Evolutionary conservation across 805 yeast species (phyloP), one percentile per base, ranked within the genome.

Genomic region (Lachancea waltii): DNA sequence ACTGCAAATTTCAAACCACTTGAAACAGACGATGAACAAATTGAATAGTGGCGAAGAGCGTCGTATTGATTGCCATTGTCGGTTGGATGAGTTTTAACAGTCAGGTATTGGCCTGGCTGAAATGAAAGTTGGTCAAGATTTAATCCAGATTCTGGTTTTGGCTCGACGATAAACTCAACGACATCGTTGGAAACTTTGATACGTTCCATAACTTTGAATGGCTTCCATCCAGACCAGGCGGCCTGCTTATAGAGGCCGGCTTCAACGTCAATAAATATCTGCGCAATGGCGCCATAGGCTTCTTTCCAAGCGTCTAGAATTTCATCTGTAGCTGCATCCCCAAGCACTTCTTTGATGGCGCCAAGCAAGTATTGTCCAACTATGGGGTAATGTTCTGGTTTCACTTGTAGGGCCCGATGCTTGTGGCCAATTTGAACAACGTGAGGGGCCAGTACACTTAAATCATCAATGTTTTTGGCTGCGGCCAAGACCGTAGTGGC

Each of bases 241-340:
- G 60, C 68, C n/a, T 56, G 50, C 22, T 56, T 48, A 51, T 80
- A 81, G 47, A 67, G 53, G 4, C 58, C 59, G 35, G 58, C 58
- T 58, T 81, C 89, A 15, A 73, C 69, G 27, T 64, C 56, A 45
- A 81, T 81, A 45, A 81, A 64, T 7, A 76, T 56, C 40, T 75
- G 69, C 5, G 87, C 87, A 44, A 81, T 65, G 41, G 70, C 73
- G 25, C 70, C 72, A 54, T 81, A 81, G 4, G 89, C 87, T 29
- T 63, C 69, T 17, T 67, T 63, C 85, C 86, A 81, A 8, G 85
- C 85, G 18, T 63, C 68, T 31, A 78, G 47, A 38, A 81, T 73
- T 29, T 68, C 76, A 3, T 65, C 68, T 14, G 76, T 75, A n/a
- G 84, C 84, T n/a, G 65, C 69, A 30, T 62, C 69, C 4, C 84